Evolutionary conservation across 1,284 basidiomycete genomes (phyloP).

Genomic region (Leccinum solheimii): DNA sequence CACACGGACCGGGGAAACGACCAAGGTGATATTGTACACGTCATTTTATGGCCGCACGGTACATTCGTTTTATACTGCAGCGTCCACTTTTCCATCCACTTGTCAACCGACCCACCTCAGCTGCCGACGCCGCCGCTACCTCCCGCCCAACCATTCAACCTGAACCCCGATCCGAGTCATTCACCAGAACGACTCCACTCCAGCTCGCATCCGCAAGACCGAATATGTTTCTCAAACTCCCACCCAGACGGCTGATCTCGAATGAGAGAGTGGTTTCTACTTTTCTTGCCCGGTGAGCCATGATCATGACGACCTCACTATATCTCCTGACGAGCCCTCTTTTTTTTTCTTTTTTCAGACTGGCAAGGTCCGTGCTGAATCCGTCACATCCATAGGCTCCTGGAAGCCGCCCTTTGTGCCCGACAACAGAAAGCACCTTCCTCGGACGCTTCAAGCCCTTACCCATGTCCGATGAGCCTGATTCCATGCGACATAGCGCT

Average conservation of each 20-base stretch:
- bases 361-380: constrained; percentile 32
- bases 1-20: too few relatives aligned
- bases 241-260: constrained; percentile 21
- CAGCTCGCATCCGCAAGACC: constrained; percentile 11
- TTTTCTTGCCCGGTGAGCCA: constrained; percentile 16
- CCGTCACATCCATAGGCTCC: constrained; percentile 29
- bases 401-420: constrained; percentile 30
- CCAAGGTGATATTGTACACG: too few relatives aligned
- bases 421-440: constrained; percentile 24
- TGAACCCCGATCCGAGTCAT: constrained; percentile 6
- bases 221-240: constrained; percentile 21
- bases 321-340: constrained; percentile 23
- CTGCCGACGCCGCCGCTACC: too few relatives aligned
- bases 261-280: constrained; percentile 23
- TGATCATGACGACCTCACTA: constrained; percentile 23
- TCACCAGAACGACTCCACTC: too few relatives aligned
- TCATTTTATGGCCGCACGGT: too few relatives aligned
- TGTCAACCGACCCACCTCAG: neutral
- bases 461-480: constrained; percentile 29
- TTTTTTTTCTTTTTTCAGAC: constrained; percentile 10
- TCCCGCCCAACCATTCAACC: neutral
- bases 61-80: too few relatives aligned
- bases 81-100: too few relatives aligned
- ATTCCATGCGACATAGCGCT: constrained; percentile 18
- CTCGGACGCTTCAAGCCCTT: constrained; percentile 25